Evolutionary conservation across 345 rosid species (phyloP), one percentile per base, ranked within the genome.

Genomic region (Pistacia atlantica): DNA sequence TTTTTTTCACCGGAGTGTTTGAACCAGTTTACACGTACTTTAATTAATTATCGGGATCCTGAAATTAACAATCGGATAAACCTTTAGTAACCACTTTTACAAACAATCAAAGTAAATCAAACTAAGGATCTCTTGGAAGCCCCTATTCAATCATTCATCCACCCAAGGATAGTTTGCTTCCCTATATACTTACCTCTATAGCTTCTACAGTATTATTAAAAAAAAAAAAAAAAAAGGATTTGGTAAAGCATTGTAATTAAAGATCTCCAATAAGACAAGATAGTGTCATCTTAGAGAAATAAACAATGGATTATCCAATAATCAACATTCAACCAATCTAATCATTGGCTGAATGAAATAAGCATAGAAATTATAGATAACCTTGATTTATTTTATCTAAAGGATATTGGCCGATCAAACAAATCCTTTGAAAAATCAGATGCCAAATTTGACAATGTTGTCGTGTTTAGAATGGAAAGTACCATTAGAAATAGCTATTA

Each of bases 251-350:
- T 35, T 52, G 77, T 63, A 64, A 46, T 59, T 13, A 66, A 42
- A 71, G 48, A 38, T 46, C 35, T n/a, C 11, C 52, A 77, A 73
- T 62, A 74, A 78, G 85, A 86, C 84, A 80, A 86, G 68, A 48
- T 69, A 20, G 46, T 38, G 35, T 69, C 51, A 10, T 28, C 38
- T 28, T 31, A 17, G 42, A 45, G 35, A n/a, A 54, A 73, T 38
- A 63, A 35, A 74, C 57, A 54, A 84, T 72, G 68, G 22, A 65
- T 70, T 61, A 48, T 54, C 20, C 35, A 33, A 12, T 38, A 31
- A 79, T 51, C 62, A 35, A 62, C 11, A n/a, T 61, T 60, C 49
- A 4, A 62, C 45, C n/a, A 18, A 45, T 56, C 61, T 56, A 78
- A 79, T 79, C 73, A 75, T 74, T 72, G 33, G 16, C 61, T 25